These are phyloP conservation scores for Echeveria elegans DNA, from an alignment of 164 flowering plant species.

Conservation along the genomic window DNA sequence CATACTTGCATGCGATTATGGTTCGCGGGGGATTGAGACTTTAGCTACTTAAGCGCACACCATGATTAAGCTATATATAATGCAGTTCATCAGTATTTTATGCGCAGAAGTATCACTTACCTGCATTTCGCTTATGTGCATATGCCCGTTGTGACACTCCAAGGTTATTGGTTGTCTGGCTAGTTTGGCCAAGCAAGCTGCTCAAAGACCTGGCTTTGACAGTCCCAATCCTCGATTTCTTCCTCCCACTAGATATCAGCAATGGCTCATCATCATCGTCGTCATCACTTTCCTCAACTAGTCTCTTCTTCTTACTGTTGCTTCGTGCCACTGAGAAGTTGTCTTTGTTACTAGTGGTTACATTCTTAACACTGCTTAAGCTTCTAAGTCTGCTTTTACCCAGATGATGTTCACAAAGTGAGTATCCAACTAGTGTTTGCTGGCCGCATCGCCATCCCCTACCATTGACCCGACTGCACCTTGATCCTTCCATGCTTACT, in stretches of 20 bases:
- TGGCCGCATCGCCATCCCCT: conserved; percentile 91
- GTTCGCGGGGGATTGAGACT: neutral
- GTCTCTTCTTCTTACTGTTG: neutral
- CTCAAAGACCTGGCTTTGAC: conserved; percentile 74
- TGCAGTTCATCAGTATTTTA: conserved; percentile 1
- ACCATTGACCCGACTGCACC: conserved; percentile 87
- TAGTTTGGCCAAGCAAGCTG: conserved; percentile 50
- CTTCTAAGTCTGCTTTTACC: conserved; percentile 71
- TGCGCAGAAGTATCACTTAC: neutral
- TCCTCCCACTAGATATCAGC: neutral
- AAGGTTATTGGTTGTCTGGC: conserved; percentile 1
- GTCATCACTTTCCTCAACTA: conserved; percentile 2
- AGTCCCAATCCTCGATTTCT: conserved; percentile 42
- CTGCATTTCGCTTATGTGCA: neutral
- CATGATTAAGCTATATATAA: neutral
- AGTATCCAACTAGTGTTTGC: conserved; percentile 73
- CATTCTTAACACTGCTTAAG: conserved; percentile 32
- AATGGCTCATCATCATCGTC: conserved; percentile 15
- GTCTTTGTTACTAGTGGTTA: neutral
- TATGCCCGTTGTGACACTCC: neutral
- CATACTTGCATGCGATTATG: neutral
- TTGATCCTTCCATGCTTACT: conserved; percentile 56
- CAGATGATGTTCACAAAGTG: conserved; percentile 84
- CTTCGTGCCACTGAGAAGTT: conserved; percentile 11
- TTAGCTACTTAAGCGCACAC: neutral